Base-by-base conservation (phyloP, 2,329 filamentous ascomycete species). In the Xylariaceae sp. region DNA sequence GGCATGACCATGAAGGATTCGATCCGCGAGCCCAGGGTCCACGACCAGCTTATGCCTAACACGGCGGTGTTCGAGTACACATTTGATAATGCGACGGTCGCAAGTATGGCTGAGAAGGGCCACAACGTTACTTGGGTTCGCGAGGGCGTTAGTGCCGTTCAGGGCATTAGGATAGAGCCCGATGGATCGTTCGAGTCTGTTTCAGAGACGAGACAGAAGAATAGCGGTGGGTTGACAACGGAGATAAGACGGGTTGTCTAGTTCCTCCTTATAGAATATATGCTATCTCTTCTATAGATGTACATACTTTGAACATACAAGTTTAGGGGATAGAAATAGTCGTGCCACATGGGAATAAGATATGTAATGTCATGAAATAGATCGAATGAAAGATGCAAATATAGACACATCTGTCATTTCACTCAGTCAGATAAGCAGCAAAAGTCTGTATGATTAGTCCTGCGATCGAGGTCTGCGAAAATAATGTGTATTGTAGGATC, bases 21-120 rank as follows among this genome's bases (percentile, higher is more conserved):
- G 0, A 75, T 95, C 13, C 75, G 74, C 0, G 69, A 79, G 62
- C 88, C 88, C 0, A 76, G 91, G 9, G 72, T 95, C 18, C 91
- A 96, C 64, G 89, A 96, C 65, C 91, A 96, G 71, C 74, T 96
- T 10, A 75, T 90, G 48, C 91, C 90, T 0, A 86, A 90, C 60
- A 71, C 72, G 45, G 79, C 85, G 1, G 73, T 73, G 0, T 85
- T 94, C 48, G 90, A 96, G 70, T 82, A 81, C 31, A 69, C 69
- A 0, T 95, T 88, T 60, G 78, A 89, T 60, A 86, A 87, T 56
- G 65, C 61, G 1, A 88, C 84, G 0, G 81, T 83, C 5, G 80
- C 75, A 2, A 86, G 79, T 55, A 78, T 96, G 79, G 69, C 71
- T 47, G 71, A 70, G 1, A 74, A 79, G 46, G 88, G 88, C 0